phyloP scores from a whole-genome alignment of 208 protist genomes.

The Herpetomonas tarakana region DNA sequence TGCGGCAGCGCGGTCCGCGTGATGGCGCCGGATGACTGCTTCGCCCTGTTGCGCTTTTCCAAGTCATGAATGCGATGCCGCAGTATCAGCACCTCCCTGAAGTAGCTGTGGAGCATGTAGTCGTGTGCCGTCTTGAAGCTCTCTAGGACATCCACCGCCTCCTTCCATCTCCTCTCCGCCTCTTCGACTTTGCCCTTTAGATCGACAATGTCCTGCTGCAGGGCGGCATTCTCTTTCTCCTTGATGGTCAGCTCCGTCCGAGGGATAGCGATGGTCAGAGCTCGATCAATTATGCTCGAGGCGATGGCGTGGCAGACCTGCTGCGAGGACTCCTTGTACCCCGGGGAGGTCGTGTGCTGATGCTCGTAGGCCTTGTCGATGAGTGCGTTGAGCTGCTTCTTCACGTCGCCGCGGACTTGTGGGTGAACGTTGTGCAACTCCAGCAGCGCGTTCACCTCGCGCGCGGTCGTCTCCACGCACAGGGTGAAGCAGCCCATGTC shows the following conservation, averaged over 20 bases:
- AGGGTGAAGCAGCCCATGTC: constrained; percentile 64
- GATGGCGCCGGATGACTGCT: no score
- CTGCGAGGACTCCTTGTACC: constrained; percentile 40
- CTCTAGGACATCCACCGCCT: constrained; percentile 22
- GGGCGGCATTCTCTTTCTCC: constrained; percentile 21
- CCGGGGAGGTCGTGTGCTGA: constrained; percentile 22
- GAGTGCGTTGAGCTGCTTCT: constrained; percentile 47
- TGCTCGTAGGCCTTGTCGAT: constrained; percentile 51
- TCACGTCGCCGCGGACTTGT: constrained; percentile 70
- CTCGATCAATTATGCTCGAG: constrained; percentile 35
- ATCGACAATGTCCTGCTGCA: constrained; percentile 40
- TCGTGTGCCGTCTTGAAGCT: constrained; percentile 63
- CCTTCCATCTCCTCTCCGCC: constrained; percentile 14
- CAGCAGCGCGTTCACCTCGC: constrained; percentile 73
- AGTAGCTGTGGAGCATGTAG: constrained; percentile 84
- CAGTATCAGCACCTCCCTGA: constrained; percentile 73
- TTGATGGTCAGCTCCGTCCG: constrained; percentile 27
- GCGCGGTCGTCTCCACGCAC: constrained; percentile 53
- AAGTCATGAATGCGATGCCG: constrained; percentile 48
- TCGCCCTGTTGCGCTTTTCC: constrained; percentile 22
- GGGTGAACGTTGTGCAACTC: constrained; percentile 80
- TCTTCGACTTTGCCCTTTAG: constrained; percentile 16
- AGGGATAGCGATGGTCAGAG: constrained; percentile 47
- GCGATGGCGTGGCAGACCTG: constrained; percentile 59
- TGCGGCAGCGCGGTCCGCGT: no score